phyloP scores from a whole-genome alignment of 768 basidiomycete species.

The Lentinula aciculospora region DNA sequence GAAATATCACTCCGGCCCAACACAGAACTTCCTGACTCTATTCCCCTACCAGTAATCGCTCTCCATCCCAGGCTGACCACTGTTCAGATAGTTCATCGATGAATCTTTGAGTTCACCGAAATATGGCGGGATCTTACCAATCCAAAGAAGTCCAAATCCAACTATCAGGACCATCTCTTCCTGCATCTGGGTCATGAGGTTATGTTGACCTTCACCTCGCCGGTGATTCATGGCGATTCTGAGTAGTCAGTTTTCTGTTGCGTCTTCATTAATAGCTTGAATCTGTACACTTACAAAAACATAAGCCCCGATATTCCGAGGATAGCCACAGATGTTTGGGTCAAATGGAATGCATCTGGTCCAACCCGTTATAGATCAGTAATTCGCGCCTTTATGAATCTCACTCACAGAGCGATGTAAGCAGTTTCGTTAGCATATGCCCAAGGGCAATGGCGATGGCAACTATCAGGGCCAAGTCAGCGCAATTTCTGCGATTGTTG shows the following conservation, averaged over 20 bases:
- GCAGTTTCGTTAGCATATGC: constrained; percentile 45
- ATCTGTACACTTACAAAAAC: constrained; percentile 45
- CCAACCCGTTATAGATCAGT: background rate
- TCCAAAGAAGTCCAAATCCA: constrained; percentile 70
- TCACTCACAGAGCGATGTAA: constrained; percentile 39
- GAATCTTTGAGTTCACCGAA: background rate
- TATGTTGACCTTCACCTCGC: constrained; percentile 34
- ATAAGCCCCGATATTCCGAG: constrained; percentile 62
- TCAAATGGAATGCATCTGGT: constrained; percentile 57
- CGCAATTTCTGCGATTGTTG: background rate
- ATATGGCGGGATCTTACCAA: constrained; percentile 43
- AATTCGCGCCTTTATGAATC: background rate
- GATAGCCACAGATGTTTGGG: constrained; percentile 70
- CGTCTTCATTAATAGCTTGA: background rate
- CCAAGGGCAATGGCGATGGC: constrained; percentile 43
- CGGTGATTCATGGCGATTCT: constrained; percentile 70
- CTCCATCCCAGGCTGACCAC: constrained; percentile 5
- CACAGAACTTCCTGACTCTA: background rate
- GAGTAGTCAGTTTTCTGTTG: background rate
- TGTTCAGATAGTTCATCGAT: constrained; percentile 10
- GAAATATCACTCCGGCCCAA: constrained; percentile 7
- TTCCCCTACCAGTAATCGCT: constrained; percentile 2
- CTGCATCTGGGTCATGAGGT: constrained; percentile 60
- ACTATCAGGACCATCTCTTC: constrained; percentile 71
- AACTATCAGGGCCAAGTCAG: constrained; percentile 22